These are phyloP conservation scores for Camellia granthamiana DNA, from an alignment of 148 eudicot species.

Conservation along the genomic window DNA sequence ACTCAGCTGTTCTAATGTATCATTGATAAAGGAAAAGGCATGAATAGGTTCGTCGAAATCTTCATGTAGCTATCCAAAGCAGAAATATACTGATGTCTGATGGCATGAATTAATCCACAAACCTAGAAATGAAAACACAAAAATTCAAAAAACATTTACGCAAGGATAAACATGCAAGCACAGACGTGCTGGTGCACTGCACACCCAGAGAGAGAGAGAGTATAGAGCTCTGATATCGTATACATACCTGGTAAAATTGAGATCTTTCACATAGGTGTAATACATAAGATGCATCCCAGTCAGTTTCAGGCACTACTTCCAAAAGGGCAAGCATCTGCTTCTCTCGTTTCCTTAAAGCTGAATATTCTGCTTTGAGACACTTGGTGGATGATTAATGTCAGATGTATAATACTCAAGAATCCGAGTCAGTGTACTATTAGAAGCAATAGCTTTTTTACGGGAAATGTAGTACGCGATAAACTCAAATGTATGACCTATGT, in stretches of 20 bases:
- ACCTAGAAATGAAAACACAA: slow-evolving; percentile 45
- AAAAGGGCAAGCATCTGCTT: slow-evolving; percentile 74
- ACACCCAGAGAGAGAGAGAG: background rate
- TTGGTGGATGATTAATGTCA: slow-evolving; percentile 41
- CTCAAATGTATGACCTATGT: slow-evolving; percentile 64
- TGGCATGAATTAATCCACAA: slow-evolving; percentile 80
- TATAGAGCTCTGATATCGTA: background rate
- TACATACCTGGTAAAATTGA: slow-evolving; percentile 81
- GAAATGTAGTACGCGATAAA: slow-evolving; percentile 70
- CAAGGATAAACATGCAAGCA: background rate
- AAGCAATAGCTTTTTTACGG: slow-evolving; percentile 50
- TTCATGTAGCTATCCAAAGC: slow-evolving; percentile 89
- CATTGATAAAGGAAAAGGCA: slow-evolving; percentile 72
- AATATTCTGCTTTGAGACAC: slow-evolving; percentile 26
- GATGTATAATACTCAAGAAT: slow-evolving; percentile 76
- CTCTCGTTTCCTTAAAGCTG: slow-evolving; percentile 58
- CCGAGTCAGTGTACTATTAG: slow-evolving; percentile 56
- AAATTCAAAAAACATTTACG: background rate
- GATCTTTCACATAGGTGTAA: slow-evolving; percentile 67
- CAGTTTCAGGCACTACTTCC: slow-evolving; percentile 67
- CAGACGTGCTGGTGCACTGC: background rate
- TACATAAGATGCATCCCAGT: slow-evolving; percentile 73
- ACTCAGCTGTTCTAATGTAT: slow-evolving; percentile 38
- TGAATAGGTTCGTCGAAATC: slow-evolving; percentile 70
- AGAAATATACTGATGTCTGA: slow-evolving; percentile 55